These are phyloP conservation scores for Cyclotella distinguenda DNA, from an alignment of 108 stramenopile species.

Conservation along the genomic window DNA sequence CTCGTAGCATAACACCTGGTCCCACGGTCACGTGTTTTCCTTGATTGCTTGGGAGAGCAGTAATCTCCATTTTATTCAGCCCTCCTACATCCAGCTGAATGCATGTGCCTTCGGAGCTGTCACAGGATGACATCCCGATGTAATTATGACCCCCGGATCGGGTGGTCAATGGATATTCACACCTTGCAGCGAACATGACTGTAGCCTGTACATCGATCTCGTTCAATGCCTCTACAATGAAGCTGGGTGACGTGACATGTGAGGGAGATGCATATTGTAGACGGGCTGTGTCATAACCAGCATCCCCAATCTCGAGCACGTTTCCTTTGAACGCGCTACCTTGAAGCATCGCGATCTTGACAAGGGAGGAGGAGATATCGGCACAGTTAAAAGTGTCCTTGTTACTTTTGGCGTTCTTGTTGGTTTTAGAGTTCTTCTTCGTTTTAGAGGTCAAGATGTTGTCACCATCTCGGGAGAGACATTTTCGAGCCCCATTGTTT, in stretches of 20 bases:
- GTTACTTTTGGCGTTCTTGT: too few species aligned
- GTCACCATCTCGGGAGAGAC: too few species aligned
- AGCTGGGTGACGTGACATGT: neutral
- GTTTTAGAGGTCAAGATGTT: too few species aligned
- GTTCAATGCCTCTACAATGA: slow-evolving; percentile 9
- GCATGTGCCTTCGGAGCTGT: neutral
- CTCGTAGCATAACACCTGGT: neutral
- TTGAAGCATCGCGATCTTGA: neutral
- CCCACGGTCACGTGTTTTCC: neutral
- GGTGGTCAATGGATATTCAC: neutral
- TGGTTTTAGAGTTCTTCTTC: too few species aligned
- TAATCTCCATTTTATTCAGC: neutral
- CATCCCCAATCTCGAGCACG: neutral
- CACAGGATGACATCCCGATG: slow-evolving; percentile 7
- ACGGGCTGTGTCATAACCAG: neutral
- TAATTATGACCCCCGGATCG: slow-evolving; percentile 10
- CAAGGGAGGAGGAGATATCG: neutral
- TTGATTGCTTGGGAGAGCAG: neutral
- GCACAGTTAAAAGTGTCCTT: too few species aligned
- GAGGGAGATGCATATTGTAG: neutral
- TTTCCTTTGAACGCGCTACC: neutral
- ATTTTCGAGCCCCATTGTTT: too few species aligned
- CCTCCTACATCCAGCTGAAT: slow-evolving; percentile 1
- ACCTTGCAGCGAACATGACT: neutral
- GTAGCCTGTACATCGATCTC: slow-evolving; percentile 6